A percentile compares a stretch with the other conserved stretches of the same genome.
phyloP scores from a whole-genome alignment of 2,329 filamentous ascomycete genomes.

The Aureobasidium subglaciale region DNA sequence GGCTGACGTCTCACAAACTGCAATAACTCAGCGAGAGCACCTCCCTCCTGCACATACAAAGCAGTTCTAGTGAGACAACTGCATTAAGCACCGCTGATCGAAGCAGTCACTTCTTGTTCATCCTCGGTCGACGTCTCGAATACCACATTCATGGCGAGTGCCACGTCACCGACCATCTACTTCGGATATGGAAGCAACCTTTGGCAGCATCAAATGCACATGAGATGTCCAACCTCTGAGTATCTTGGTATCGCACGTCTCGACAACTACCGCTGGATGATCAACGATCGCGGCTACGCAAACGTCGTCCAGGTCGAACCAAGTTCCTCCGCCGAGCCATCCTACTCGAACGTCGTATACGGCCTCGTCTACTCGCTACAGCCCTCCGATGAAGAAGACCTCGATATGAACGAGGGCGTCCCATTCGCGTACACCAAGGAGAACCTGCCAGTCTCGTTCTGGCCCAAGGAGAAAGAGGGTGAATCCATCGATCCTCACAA shows the following conservation, averaged over 20 bases:
- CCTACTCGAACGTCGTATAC: slow-evolving; percentile 42
- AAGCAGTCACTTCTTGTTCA: not conserved
- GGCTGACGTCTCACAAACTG: too few relatives aligned
- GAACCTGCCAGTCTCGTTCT: slow-evolving; percentile 39
- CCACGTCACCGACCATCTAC: slow-evolving; percentile 11
- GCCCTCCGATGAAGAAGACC: slow-evolving; percentile 41
- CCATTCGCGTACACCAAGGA: slow-evolving; percentile 54
- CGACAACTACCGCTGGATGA: slow-evolving; percentile 55
- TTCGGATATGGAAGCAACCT: slow-evolving; percentile 44
- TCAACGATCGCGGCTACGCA: slow-evolving; percentile 60
- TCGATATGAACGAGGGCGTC: slow-evolving; percentile 58
- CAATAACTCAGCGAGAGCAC: not conserved
- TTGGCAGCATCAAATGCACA: slow-evolving; percentile 56
- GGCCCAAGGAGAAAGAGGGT: slow-evolving; percentile 23
- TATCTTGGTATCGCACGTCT: slow-evolving; percentile 54
- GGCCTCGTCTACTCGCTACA: slow-evolving; percentile 51
- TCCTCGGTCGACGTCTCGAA: not conserved
- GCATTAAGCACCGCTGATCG: not conserved
- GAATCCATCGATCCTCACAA: slow-evolving; percentile 21
- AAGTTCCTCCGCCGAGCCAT: not conserved
- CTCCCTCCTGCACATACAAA: not conserved
- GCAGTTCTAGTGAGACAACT: not conserved
- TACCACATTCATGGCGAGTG: not conserved
- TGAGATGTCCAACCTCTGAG: slow-evolving; percentile 50
- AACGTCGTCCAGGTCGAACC: slow-evolving; percentile 49